Evolutionary conservation across 1,139 yeast genomes (phyloP).

Genomic region (Geotrichum reessii): DNA sequence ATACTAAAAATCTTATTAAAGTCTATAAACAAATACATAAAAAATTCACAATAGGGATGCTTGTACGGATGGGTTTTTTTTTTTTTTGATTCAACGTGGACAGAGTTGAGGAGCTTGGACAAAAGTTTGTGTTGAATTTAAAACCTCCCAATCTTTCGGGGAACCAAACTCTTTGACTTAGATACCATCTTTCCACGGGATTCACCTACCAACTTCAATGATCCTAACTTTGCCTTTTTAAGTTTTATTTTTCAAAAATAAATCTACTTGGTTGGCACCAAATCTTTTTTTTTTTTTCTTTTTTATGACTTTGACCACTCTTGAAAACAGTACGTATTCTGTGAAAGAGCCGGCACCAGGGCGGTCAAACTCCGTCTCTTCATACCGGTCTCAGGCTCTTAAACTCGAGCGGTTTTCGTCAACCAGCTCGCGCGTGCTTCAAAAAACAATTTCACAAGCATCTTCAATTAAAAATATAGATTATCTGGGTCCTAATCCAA

Average conservation of each 20-base stretch:
- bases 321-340: background rate
- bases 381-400: background rate
- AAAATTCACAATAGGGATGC: too few species aligned
- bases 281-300: background rate
- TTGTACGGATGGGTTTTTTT: too few species aligned
- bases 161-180: background rate
- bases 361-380: background rate
- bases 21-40: too few species aligned
- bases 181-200: background rate
- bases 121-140: too few species aligned
- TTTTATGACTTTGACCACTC: background rate
- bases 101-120: too few species aligned
- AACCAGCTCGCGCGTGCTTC: slow-evolving; percentile 10
- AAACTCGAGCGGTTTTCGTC: slow-evolving; percentile 11
- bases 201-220: background rate
- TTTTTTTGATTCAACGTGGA: too few species aligned
- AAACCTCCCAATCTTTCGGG: too few species aligned
- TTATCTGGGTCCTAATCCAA: background rate
- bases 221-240: background rate
- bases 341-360: background rate
- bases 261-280: background rate
- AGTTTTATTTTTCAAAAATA: background rate
- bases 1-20: too few species aligned
- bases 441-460: slow-evolving; percentile 13
- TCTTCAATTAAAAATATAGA: slow-evolving; percentile 8